Evolutionary conservation across 2,329 filamentous ascomycete species (phyloP).

Genomic region (Ilyonectria sp.): DNA sequence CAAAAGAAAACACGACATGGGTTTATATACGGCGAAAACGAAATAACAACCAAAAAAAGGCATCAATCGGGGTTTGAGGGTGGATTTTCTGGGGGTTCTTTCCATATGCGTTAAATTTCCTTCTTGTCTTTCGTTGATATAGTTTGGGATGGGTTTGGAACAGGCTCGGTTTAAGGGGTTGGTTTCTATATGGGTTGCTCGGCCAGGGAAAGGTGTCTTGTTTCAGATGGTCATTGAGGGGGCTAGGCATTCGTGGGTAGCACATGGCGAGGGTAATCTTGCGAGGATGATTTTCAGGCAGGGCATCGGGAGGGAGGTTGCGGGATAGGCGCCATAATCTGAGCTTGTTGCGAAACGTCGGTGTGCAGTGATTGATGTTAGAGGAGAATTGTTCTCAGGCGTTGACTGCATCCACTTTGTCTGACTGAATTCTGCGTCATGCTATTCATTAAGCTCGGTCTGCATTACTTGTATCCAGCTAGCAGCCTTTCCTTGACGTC

Average conservation of each 20-base stretch:
- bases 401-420: not conserved
- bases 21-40: slow-evolving; percentile 38
- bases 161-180: slow-evolving; percentile 35
- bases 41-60: slow-evolving; percentile 38
- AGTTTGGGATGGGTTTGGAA: slow-evolving; percentile 37
- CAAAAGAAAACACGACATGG: slow-evolving; percentile 36
- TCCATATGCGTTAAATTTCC: slow-evolving; percentile 24
- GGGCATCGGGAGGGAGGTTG: slow-evolving; percentile 11
- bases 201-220: slow-evolving; percentile 41
- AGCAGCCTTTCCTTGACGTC: no score
- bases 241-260: slow-evolving; percentile 19
- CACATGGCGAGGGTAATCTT: slow-evolving; percentile 18
- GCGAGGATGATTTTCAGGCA: not conserved
- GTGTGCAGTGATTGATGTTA: not conserved
- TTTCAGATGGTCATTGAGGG: slow-evolving; percentile 31
- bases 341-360: slow-evolving; percentile 18
- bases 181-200: slow-evolving; percentile 40
- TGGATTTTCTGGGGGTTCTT: slow-evolving; percentile 33
- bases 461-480: no score
- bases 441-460: no score
- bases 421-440: not conserved
- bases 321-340: slow-evolving; percentile 17
- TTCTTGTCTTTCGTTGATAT: slow-evolving; percentile 39
- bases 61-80: slow-evolving; percentile 40
- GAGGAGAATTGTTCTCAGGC: not conserved